Conservation (phyloP, 768 basidiomycete species). For the Rickenella mellea region DNA sequence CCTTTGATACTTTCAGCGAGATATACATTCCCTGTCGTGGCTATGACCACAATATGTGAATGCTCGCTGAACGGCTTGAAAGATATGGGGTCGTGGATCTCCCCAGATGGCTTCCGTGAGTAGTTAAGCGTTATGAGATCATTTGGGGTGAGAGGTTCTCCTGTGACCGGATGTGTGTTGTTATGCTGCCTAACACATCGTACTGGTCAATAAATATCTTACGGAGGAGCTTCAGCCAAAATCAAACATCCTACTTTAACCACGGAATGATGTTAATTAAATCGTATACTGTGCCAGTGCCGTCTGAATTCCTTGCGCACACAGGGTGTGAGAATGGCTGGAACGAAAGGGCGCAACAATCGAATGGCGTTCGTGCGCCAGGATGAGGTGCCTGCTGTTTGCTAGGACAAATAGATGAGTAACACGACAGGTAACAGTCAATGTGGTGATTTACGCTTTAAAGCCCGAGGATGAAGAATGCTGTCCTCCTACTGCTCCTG, state of each 20-base stretch:
- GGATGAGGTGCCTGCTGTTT: constrained; percentile 62
- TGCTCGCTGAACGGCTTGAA: constrained; percentile 97
- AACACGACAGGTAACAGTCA: constrained; percentile 4
- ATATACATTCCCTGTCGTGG: constrained; percentile 88
- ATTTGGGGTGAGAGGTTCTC: constrained; percentile 56
- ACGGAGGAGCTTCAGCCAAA: background rate
- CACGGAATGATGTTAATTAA: constrained; percentile 90
- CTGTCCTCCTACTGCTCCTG: constrained; percentile 73
- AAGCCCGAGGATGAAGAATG: constrained; percentile 64
- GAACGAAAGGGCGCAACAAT: constrained; percentile 86
- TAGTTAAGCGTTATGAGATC: constrained; percentile 78
- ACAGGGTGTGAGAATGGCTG: constrained; percentile 88
- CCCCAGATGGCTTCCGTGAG: constrained; percentile 74
- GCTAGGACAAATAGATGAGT: constrained; percentile 24
- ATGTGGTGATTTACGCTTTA: constrained; percentile 41
- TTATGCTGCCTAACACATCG: constrained; percentile 63
- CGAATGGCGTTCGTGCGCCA: constrained; percentile 66
- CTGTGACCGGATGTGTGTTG: constrained; percentile 71
- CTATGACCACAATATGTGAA: constrained; percentile 88
- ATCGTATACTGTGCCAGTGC: constrained; percentile 78
- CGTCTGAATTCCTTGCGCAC: constrained; percentile 73
- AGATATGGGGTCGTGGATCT: constrained; percentile 91
- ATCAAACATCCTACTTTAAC: constrained; percentile 65
- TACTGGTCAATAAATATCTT: background rate
- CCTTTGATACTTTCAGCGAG: constrained; percentile 84